Base-by-base conservation (phyloP, 352 stramenopile genomes). In the Globisporangium parvum region DNA sequence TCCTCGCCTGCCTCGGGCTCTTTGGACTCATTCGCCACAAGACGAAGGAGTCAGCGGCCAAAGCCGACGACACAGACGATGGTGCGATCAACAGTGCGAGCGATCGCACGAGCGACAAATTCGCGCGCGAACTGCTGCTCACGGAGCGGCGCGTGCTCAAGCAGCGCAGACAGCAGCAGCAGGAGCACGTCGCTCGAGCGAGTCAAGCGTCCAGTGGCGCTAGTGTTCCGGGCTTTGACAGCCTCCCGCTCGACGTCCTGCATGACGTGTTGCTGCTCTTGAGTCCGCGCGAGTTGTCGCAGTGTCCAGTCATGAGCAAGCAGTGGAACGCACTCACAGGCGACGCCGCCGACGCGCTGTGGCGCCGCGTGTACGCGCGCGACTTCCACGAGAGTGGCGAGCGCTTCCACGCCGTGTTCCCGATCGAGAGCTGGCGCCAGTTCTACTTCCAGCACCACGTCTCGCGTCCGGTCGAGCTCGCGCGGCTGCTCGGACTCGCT, bases 371-470 rank as follows among this genome's bases (percentile, higher is more conserved):
- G 11, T 89, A 85, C 47, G 20, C 47, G 10, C 73, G 78, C 15
- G 77, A 91, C 61, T 87, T 87, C 51, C 4, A 28, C 20, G 79
- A 88, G 41, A 59, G 60, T 11, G 77, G 77, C 6, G 60, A 76
- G 23, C 69, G 71, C 11, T 90, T 90, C 50, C 47, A 24, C 9
- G 65, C 51, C 0, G 63, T 87, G 28, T 80, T 86, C 53, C 70
- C 74, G 10, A 75, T 77, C 46, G 63, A 80, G 33, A 78, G 65
- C 44, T 87, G 71, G 70, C 70, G 77, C 17, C 73, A 86, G 46
- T 89, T 85, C 51, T 91, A 88, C 65, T 91, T 88, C 42, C 65
- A 68, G 18, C 80, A 91, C 47, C 77, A 77, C 48, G 46, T 86
- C 18, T 88, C 77, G 37, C 74, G 80, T 31, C 70, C 77, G 9